A percentile compares a stretch with the other conserved stretches of the same genome.
phyloP scores from a whole-genome alignment of 176 grass and related monocot genomes.

The Triticum timopheevii region DNA sequence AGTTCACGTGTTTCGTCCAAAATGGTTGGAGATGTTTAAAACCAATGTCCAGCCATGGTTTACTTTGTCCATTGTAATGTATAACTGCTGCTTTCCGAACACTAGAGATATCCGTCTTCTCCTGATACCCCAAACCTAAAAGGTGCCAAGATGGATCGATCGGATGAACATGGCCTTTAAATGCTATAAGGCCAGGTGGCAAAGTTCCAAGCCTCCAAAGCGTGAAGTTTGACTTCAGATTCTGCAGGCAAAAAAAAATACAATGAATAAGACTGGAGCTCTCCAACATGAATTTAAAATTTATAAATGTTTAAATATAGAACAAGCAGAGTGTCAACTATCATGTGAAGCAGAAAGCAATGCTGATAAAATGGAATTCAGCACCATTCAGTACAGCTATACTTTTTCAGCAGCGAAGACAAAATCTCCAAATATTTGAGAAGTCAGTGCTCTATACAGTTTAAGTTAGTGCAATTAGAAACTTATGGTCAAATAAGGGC shows the following conservation, averaged over 20 bases:
- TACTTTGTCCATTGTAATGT: conserved; percentile 93
- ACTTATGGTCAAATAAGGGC: neutral
- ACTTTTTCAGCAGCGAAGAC: conserved; percentile 10
- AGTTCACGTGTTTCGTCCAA: conserved; percentile 93
- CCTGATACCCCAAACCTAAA: conserved; percentile 94
- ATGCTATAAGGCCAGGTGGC: conserved; percentile 93
- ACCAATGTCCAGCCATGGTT: conserved; percentile 94
- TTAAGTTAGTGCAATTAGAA: neutral
- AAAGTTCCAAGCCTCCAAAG: conserved; percentile 99
- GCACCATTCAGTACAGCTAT: neutral
- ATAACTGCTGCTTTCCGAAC: conserved; percentile 84
- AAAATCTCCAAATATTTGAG: neutral
- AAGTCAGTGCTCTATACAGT: neutral
- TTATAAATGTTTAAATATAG: neutral
- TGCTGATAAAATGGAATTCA: neutral
- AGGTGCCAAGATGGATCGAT: conserved; percentile 89
- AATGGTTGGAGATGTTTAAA: conserved; percentile 90
- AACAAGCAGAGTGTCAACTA: neutral
- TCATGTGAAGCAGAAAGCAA: conserved; percentile 14
- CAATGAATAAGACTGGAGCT: neutral
- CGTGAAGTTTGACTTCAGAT: conserved; percentile 88
- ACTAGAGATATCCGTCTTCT: conserved; percentile 76
- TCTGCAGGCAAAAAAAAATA: conserved; percentile 46
- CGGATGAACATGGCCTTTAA: conserved; percentile 83
- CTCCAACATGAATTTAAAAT: neutral